A percentile compares a stretch with the other conserved stretches of the same genome.
These are phyloP conservation scores for Fraxinus ornus DNA, from an alignment of 305 asterid genomes.

Conservation along the genomic window DNA sequence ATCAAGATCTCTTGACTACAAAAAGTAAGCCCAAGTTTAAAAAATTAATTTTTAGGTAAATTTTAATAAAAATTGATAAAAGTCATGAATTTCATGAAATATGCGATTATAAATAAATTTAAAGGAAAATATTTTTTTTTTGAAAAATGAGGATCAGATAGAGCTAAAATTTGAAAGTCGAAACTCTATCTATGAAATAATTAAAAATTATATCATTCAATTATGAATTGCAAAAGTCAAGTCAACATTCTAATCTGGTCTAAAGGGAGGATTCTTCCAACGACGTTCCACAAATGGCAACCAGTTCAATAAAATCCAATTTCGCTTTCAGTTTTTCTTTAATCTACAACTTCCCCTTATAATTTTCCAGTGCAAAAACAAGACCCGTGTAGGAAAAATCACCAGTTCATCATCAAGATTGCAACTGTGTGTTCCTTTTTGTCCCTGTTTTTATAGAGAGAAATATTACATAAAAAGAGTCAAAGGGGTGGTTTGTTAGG, in stretches of 20 bases:
- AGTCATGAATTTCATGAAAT: no score
- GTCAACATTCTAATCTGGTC: background rate
- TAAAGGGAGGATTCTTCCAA: background rate
- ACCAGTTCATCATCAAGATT: background rate
- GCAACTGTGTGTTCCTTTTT: background rate
- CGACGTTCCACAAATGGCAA: background rate
- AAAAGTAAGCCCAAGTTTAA: no score
- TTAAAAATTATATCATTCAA: background rate
- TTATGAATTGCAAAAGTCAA: background rate
- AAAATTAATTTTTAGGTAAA: no score
- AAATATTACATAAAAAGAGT: background rate
- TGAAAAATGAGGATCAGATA: background rate
- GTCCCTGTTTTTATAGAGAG: background rate
- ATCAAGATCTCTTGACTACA: no score
- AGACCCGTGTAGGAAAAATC: background rate
- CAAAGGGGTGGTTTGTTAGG: background rate
- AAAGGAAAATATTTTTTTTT: no score
- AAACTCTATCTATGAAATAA: background rate
- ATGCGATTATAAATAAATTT: no score
- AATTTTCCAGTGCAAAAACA: background rate
- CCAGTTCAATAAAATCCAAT: background rate
- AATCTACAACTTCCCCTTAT: background rate
- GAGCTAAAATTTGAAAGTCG: background rate
- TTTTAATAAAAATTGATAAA: no score
- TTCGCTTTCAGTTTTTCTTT: background rate